Conservation (phyloP, 257 asterid genomes). For the Solanum pinnatisectum region DNA sequence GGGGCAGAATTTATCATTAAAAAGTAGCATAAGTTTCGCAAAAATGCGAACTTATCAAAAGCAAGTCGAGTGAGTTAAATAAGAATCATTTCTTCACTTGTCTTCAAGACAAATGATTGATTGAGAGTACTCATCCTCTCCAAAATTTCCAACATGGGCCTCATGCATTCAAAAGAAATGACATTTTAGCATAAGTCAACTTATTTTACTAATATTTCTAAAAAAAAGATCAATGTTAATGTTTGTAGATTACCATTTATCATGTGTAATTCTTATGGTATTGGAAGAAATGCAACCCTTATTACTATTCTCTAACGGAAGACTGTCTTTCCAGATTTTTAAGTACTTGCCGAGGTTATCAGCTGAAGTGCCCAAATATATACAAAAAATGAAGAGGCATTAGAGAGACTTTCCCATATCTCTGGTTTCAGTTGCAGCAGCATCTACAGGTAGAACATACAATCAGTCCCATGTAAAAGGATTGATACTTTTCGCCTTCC, state of each 20-base stretch:
- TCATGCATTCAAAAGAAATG: neutral
- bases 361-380: slow-evolving; percentile 61
- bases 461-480: neutral
- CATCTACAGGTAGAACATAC: neutral
- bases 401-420: slow-evolving; percentile 17
- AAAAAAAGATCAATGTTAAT: neutral
- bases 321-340: slow-evolving; percentile 44
- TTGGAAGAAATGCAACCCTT: neutral
- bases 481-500: neutral
- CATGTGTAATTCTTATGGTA: neutral
- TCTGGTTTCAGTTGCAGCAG: neutral
- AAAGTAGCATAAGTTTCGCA: neutral
- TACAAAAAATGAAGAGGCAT: slow-evolving; percentile 83
- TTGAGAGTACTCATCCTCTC: neutral
- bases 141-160: neutral
- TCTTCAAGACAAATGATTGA: neutral
- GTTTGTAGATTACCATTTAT: neutral
- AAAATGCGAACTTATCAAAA: neutral
- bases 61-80: neutral
- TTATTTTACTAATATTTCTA: neutral
- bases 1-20: neutral
- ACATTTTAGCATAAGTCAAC: neutral
- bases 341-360: slow-evolving; percentile 79
- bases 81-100: neutral
- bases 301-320: neutral